Evolutionary conservation across 2,329 filamentous ascomycete genomes (phyloP).

Genomic region (Neospermospora avenae): DNA sequence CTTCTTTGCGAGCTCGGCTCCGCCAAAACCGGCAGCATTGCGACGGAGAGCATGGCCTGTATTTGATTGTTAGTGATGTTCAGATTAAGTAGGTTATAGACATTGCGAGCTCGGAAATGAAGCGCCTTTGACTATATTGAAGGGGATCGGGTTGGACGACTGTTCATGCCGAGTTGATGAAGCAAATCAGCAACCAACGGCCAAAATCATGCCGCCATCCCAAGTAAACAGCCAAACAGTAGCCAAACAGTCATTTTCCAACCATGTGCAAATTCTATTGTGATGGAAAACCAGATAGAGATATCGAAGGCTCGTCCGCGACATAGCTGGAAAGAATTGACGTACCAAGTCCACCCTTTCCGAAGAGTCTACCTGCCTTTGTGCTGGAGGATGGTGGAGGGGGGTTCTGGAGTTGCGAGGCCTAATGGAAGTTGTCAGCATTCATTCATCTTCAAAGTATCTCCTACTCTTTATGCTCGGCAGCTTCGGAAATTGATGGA

Average conservation of each 20-base stretch:
- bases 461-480: neutral
- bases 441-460: neutral
- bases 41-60: constrained; percentile 72
- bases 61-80: constrained; percentile 50
- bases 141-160: neutral
- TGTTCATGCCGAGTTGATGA: neutral
- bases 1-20: constrained; percentile 89
- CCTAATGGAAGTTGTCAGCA: constrained; percentile 24
- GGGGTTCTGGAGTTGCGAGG: constrained; percentile 74
- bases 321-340: constrained; percentile 32
- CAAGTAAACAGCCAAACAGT: neutral
- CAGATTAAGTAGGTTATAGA: neutral
- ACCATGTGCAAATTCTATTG: neutral
- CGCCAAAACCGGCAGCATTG: constrained; percentile 73
- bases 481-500: no score
- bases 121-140: neutral
- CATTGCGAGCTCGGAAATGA: neutral
- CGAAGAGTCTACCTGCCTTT: constrained; percentile 87
- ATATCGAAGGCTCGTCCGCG: constrained; percentile 34
- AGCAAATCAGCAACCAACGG: neutral
- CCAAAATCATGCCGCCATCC: neutral
- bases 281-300: neutral
- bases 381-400: constrained; percentile 89
- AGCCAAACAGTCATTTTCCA: neutral
- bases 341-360: constrained; percentile 76